These are phyloP conservation scores for Talaromyces wortmannii DNA, from an alignment of 495 filamentous ascomycete species.

Conservation along the genomic window DNA sequence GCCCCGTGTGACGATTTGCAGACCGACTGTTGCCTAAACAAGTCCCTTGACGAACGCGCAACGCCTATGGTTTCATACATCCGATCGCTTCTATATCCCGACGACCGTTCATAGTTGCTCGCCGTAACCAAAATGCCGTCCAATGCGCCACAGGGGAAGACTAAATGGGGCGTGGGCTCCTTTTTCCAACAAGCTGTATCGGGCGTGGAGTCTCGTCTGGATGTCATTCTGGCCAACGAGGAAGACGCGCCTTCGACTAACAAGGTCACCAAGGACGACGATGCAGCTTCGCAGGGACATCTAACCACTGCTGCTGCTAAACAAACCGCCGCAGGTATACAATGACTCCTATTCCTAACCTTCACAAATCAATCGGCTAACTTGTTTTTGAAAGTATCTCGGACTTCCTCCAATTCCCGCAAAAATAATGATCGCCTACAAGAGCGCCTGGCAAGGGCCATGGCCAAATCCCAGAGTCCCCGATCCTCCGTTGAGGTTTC, in stretches of 20 bases:
- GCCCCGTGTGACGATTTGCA: background rate
- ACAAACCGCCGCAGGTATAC: constrained; percentile 16
- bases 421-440: constrained; percentile 70
- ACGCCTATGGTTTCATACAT: background rate
- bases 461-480: constrained; percentile 39
- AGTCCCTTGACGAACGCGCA: background rate
- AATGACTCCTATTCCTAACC: constrained; percentile 3
- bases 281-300: constrained; percentile 10
- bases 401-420: constrained; percentile 40
- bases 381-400: constrained; percentile 37
- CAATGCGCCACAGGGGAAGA: constrained; percentile 21
- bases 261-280: constrained; percentile 16
- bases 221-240: constrained; percentile 82
- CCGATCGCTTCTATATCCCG: background rate
- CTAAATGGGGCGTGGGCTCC: constrained; percentile 54
- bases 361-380: constrained; percentile 14
- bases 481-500: constrained; percentile 25
- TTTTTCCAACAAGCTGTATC: constrained; percentile 90
- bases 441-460: constrained; percentile 70
- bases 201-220: constrained; percentile 86
- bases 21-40: background rate
- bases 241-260: constrained; percentile 31
- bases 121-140: constrained; percentile 25
- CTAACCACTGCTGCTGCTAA: constrained; percentile 7
- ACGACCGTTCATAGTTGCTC: background rate